These are phyloP conservation scores for Effrenium voratum DNA, from an alignment of 73 alveolate genomes.

Conservation along the genomic window DNA sequence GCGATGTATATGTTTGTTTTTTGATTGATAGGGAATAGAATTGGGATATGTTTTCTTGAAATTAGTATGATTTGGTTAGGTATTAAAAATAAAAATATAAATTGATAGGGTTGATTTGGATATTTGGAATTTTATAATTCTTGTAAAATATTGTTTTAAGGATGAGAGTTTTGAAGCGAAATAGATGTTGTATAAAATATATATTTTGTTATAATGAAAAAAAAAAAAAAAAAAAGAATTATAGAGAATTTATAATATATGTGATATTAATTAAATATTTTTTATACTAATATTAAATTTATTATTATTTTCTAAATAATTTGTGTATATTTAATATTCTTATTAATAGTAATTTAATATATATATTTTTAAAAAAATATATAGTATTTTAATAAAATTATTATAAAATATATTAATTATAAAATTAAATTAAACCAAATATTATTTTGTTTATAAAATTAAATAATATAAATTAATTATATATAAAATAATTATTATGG, in stretches of 20 bases:
- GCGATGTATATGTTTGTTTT: neutral
- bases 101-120: neutral
- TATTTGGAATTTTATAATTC: neutral
- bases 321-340: neutral
- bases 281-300: neutral
- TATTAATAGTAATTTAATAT: neutral
- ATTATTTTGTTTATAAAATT: neutral
- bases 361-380: neutral
- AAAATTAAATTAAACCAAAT: neutral
- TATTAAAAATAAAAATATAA: neutral
- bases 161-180: neutral
- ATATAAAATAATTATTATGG: neutral
- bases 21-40: neutral
- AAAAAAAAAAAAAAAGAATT: neutral
- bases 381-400: neutral
- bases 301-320: neutral
- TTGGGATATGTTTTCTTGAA: neutral
- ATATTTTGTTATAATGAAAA: no score
- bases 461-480: neutral
- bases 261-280: neutral
- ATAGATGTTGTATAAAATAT: neutral
- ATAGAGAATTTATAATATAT: neutral
- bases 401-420: neutral
- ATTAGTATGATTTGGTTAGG: neutral
- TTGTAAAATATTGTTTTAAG: neutral